Percentiles rank a stretch among this genome's conserved stretches.
phyloP scores from a whole-genome alignment of 2,329 filamentous ascomycete genomes.

The Monosporascus cannonballus region DNA sequence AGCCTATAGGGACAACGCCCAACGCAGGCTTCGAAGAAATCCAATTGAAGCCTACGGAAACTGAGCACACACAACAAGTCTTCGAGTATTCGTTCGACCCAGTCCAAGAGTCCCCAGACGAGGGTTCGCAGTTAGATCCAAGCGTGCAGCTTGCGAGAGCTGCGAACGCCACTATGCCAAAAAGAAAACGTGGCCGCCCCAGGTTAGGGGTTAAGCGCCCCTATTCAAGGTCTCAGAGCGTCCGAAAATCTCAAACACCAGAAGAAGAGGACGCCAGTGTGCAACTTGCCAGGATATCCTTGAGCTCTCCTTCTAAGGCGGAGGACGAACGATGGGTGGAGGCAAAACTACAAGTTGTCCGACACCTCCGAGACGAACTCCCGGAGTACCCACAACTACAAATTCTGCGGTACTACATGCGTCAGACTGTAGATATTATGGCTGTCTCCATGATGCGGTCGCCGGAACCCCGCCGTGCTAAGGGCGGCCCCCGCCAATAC shows the following conservation, averaged over 20 bases:
- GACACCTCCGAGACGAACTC: constrained; percentile 41
- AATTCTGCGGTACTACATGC: constrained; percentile 42
- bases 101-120: constrained; percentile 8
- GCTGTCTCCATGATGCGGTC: constrained; percentile 48
- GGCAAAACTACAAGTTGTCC: constrained; percentile 40
- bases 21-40: not conserved
- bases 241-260: constrained; percentile 7
- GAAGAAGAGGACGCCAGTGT: constrained; percentile 17
- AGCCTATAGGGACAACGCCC: constrained; percentile 2
- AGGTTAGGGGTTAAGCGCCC: constrained; percentile 2
- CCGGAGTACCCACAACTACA: constrained; percentile 49
- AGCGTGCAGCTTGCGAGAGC: constrained; percentile 21
- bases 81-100: not conserved
- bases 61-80: constrained; percentile 4
- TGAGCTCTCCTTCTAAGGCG: constrained; percentile 15
- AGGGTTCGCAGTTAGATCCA: constrained; percentile 10
- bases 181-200: constrained; percentile 7
- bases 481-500: constrained; percentile 52
- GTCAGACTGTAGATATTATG: constrained; percentile 46
- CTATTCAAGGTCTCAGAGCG: constrained; percentile 6
- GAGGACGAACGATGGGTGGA: constrained; percentile 26
- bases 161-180: constrained; percentile 13
- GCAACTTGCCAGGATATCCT: constrained; percentile 19
- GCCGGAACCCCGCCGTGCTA: constrained; percentile 46
- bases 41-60: constrained; percentile 2